These are phyloP conservation scores for Elsinoe perseae DNA, from an alignment of 2,329 filamentous ascomycete genomes.

Conservation along the genomic window DNA sequence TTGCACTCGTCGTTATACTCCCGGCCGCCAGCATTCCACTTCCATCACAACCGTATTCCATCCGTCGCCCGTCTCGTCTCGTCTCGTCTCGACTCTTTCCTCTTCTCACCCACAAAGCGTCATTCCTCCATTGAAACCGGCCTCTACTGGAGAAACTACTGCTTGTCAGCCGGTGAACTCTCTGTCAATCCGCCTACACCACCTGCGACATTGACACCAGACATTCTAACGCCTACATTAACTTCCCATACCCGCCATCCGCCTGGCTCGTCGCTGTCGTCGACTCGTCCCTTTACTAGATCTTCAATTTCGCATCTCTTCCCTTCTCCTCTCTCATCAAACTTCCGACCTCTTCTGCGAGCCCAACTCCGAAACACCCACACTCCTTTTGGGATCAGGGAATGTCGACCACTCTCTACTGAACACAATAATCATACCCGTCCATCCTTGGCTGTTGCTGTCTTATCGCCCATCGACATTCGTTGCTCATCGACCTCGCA, in stretches of 20 bases:
- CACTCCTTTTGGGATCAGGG: constrained; percentile 11
- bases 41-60: constrained; percentile 10
- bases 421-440: not conserved
- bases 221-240: constrained; percentile 16
- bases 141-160: constrained; percentile 14
- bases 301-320: constrained; percentile 4
- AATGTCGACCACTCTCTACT: constrained; percentile 13
- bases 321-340: not conserved
- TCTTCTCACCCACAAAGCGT: constrained; percentile 4
- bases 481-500: not conserved
- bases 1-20: constrained; percentile 5
- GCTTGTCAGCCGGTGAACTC: constrained; percentile 3
- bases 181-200: not conserved
- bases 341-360: not conserved
- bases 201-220: constrained; percentile 15
- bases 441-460: not conserved
- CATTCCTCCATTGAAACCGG: not conserved
- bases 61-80: constrained; percentile 16
- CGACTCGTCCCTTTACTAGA: constrained; percentile 4
- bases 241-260: constrained; percentile 15
- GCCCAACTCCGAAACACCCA: constrained; percentile 11
- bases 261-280: no score
- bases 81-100: constrained; percentile 14
- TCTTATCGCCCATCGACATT: not conserved
- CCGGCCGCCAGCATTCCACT: constrained; percentile 14